These are phyloP conservation scores for Malus hybrid DNA, from an alignment of 331 rosid species.

Conservation along the genomic window DNA sequence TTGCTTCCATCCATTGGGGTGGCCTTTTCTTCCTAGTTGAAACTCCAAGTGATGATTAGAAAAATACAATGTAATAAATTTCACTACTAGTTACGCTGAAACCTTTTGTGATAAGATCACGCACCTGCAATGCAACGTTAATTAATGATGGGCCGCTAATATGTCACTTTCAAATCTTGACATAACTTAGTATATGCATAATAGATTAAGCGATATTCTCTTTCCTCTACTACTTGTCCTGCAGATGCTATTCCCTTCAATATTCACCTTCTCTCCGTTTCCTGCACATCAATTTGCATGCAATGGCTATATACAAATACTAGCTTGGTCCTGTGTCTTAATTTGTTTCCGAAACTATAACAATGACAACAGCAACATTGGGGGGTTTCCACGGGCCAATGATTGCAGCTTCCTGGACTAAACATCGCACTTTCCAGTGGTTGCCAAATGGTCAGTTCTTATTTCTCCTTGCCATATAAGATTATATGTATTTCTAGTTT, in stretches of 20 bases:
- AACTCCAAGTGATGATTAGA: too few relatives aligned
- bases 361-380: slow-evolving; percentile 1
- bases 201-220: background rate
- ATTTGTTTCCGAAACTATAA: background rate
- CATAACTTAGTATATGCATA: background rate
- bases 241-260: background rate
- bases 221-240: slow-evolving; percentile 15
- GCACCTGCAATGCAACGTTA: background rate
- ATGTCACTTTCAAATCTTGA: too few relatives aligned
- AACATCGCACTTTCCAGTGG: background rate
- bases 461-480: background rate
- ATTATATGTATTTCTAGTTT: background rate
- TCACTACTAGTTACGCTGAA: too few relatives aligned
- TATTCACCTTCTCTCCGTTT: background rate
- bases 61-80: too few relatives aligned
- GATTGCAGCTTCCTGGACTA: background rate
- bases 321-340: background rate
- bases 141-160: background rate
- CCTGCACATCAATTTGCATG: slow-evolving; percentile 5
- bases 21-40: background rate
- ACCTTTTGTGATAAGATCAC: too few relatives aligned
- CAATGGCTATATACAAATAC: background rate
- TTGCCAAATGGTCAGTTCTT: slow-evolving; percentile 11
- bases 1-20: background rate
- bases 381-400: slow-evolving; percentile 1